Evolutionary conservation across 768 basidiomycete genomes (phyloP), one percentile per base, ranked within the genome.

Genomic region (Amanita rubescens): DNA sequence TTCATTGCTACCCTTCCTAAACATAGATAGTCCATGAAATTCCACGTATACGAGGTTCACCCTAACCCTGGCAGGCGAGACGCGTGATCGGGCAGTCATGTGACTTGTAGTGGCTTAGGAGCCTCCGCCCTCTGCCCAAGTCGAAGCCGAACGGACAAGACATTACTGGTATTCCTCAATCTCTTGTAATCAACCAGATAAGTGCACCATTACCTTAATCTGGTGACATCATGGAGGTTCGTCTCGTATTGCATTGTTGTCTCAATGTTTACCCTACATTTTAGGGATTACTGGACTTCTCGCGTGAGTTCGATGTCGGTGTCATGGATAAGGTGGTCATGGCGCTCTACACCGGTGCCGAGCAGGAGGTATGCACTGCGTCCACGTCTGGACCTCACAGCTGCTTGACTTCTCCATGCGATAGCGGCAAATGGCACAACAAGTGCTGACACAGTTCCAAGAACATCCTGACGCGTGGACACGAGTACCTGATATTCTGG

Each of bases 391-490:
- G 39, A 17, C 57, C 54, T 56, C 54, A 19, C 47, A 53, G 48
- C 51, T 51, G 51, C 53, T 61, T 65, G 27, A 58, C 43, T 30
- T 61, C 38, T 35, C 60, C 43, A 49, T 52, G 52, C 42, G 51
- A 47, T 64, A 98, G 94, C 94, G 94, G 90, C 87, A 90, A 82
- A 69, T 85, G 67, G 95, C 95, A 14, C 95, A 98, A 71, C 87
- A 88, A 67, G 77, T 92, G 57, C 79, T 99, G 60, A 96, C 95
- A 7, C 94, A 94, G 66, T 87, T 99, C 64, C 94, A 98, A 69
- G 96, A 99, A 56, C 79, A 93, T 67, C 89, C 90, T 15, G 95
- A 98, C 55, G 85, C 94, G 33, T 99, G 96, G 96, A 94, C 94
- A 58, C 80, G 90, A 67, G 96, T 98, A 6, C 96, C 96, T 37